Conservation (phyloP, 768 basidiomycete species). For the Trametes cubensis region DNA sequence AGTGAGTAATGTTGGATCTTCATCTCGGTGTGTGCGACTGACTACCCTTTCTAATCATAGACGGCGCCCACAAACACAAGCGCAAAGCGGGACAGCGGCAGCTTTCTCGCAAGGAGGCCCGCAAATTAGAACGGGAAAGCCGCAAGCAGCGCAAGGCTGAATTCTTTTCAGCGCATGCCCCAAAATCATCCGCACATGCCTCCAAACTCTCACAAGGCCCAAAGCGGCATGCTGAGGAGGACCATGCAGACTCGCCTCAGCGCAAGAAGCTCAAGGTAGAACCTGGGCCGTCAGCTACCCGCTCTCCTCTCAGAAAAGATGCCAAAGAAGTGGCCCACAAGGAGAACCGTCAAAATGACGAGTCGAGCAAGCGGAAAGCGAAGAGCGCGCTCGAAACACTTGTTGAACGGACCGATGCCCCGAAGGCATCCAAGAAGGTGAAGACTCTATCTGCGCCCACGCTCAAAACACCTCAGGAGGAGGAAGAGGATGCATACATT, state of each 20-base stretch:
- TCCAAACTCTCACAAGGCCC: constrained; percentile 19
- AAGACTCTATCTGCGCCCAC: constrained; percentile 5
- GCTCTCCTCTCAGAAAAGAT: background rate
- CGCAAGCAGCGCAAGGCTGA: constrained; percentile 66
- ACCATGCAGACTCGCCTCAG: constrained; percentile 49
- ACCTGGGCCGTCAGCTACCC: constrained; percentile 10
- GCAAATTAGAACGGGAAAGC: constrained; percentile 62
- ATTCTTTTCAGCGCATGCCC: constrained; percentile 46
- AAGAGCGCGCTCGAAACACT: constrained; percentile 42
- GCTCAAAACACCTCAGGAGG: constrained; percentile 46
- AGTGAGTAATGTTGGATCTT: constrained; percentile 4
- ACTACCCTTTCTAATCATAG: constrained; percentile 6
- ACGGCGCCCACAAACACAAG: constrained; percentile 15
- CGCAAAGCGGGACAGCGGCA: constrained; percentile 27
- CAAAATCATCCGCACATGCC: constrained; percentile 7
- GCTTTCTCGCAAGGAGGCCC: constrained; percentile 58
- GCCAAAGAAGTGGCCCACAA: background rate
- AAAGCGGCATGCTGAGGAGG: constrained; percentile 46
- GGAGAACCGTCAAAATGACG: background rate
- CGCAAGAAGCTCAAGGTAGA: constrained; percentile 51
- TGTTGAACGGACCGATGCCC: constrained; percentile 23
- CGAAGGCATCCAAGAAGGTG: background rate
- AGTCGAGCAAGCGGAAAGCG: background rate
- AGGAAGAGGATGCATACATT: constrained; percentile 85
- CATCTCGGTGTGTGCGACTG: background rate